These are phyloP conservation scores for Coriolopsis trogii DNA, from an alignment of 1,284 basidiomycete genomes.

Conservation along the genomic window DNA sequence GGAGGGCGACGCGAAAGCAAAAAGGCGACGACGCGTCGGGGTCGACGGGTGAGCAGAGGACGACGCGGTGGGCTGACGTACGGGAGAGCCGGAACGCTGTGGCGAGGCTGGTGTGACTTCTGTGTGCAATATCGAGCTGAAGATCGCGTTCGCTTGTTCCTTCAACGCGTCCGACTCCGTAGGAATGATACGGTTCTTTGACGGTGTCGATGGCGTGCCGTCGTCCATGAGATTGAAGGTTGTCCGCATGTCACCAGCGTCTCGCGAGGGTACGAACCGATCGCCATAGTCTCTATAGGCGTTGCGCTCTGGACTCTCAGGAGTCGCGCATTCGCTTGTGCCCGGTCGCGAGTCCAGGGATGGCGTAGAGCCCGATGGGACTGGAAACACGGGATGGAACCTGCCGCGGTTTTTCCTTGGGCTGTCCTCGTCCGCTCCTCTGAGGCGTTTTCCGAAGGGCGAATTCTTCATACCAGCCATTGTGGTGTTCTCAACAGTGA, in stretches of 20 bases:
- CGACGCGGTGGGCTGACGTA: conserved; percentile 44
- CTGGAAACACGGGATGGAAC: conserved; percentile 56
- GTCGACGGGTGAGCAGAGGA: conserved; percentile 55
- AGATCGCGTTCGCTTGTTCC: conserved; percentile 81
- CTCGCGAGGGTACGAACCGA: conserved; percentile 74
- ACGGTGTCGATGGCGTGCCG: conserved; percentile 63
- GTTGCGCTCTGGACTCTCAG: conserved; percentile 54
- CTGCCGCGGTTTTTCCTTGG: conserved; percentile 55
- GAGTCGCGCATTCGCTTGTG: conserved; percentile 56
- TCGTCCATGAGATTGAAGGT: conserved; percentile 79
- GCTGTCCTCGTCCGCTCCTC: conserved; percentile 58
- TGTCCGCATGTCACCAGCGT: conserved; percentile 73
- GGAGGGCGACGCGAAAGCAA: conserved; percentile 68
- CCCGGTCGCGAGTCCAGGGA: conserved; percentile 56
- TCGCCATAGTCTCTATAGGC: conserved; percentile 68
- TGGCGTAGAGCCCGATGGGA: conserved; percentile 48
- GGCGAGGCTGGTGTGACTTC: conserved; percentile 76
- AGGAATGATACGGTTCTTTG: conserved; percentile 72
- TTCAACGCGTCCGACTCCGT: conserved; percentile 79
- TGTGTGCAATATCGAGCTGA: conserved; percentile 71
- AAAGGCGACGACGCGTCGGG: conserved; percentile 67
- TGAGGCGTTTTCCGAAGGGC: conserved; percentile 76
- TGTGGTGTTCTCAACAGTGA: conserved; percentile 22
- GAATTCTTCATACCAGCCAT: conserved; percentile 82
- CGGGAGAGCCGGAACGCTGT: conserved; percentile 60